Evolutionary conservation across 306 rosid genomes (phyloP).

Genomic region (Abrus precatorius): DNA sequence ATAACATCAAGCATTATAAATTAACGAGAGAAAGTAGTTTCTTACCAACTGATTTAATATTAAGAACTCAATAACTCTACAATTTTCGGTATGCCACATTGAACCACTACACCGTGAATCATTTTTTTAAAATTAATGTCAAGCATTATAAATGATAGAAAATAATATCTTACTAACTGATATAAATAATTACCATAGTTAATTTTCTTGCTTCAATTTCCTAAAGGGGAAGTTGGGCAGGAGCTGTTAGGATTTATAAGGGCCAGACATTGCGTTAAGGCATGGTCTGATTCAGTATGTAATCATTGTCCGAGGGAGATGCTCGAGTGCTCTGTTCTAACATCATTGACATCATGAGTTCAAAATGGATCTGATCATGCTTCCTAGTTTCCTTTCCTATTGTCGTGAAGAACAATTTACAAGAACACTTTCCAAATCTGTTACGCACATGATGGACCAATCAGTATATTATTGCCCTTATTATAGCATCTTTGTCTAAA

Average conservation of each 20-base stretch:
- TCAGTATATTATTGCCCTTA: neutral
- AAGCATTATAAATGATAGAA: constrained; percentile 5
- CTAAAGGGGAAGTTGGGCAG: constrained; percentile 9
- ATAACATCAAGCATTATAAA: no score
- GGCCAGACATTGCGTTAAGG: constrained; percentile 4
- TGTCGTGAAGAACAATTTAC: constrained; percentile 11
- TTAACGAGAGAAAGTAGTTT: no score
- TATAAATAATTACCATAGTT: constrained; percentile 1
- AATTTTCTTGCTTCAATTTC: constrained; percentile 10
- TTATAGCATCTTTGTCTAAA: constrained; percentile 2
- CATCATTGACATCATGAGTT: constrained; percentile 35
- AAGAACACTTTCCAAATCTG: neutral
- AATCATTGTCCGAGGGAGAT: constrained; percentile 16
- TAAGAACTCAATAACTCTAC: constrained; percentile 37
- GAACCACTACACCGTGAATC: constrained; percentile 11
- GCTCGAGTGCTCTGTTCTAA: constrained; percentile 28
- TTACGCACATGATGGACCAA: neutral
- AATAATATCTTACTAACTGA: constrained; percentile 9
- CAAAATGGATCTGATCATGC: constrained; percentile 11
- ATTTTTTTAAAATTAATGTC: neutral
- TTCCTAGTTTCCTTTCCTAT: constrained; percentile 31
- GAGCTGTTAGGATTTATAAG: neutral
- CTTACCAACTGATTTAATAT: no score
- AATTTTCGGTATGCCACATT: constrained; percentile 14
- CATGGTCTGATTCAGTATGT: neutral